A percentile compares a stretch with the other conserved stretches of the same genome.
These are phyloP conservation scores for Alternaria sp. DNA, from an alignment of 2,329 filamentous ascomycete species.

Conservation along the genomic window DNA sequence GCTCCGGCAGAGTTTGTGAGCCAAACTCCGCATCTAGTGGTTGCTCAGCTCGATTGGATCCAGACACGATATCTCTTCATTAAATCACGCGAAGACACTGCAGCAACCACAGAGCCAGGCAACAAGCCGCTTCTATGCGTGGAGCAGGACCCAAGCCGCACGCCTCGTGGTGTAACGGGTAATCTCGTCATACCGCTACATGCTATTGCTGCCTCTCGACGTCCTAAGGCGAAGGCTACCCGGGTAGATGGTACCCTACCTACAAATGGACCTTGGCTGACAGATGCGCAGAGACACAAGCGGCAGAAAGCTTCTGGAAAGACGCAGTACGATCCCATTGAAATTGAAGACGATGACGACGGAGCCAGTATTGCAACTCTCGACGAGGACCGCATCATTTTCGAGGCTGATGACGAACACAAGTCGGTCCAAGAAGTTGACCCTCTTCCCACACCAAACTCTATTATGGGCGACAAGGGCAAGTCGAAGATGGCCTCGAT, in stretches of 20 bases:
- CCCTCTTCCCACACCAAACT: constrained; percentile 36
- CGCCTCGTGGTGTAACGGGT: constrained; percentile 52
- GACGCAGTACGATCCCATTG: constrained; percentile 48
- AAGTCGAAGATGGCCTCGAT: constrained; percentile 37
- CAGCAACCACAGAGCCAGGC: constrained; percentile 8
- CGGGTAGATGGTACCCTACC: constrained; percentile 13
- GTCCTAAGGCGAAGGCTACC: constrained; percentile 34
- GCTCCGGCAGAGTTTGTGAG: constrained; percentile 68
- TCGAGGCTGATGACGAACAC: constrained; percentile 40
- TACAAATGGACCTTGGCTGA: constrained; percentile 14
- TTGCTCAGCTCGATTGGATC: constrained; percentile 82
- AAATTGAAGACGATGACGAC: constrained; percentile 52
- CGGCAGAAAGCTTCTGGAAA: constrained; percentile 41
- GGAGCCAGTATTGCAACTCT: constrained; percentile 59
- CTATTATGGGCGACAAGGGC: constrained; percentile 34
- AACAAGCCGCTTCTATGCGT: constrained; percentile 36
- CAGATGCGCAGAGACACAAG: constrained; percentile 27
- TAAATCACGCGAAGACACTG: constrained; percentile 21
- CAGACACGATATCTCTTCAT: constrained; percentile 87
- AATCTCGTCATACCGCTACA: constrained; percentile 62
- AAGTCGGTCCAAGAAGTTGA: constrained; percentile 16
- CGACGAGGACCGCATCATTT: constrained; percentile 57
- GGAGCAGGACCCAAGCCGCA: constrained; percentile 54
- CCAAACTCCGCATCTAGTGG: constrained; percentile 70
- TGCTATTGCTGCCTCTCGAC: constrained; percentile 57